phyloP scores from a whole-genome alignment of 192 early-diverging fungal species.

The Piromyces finnis region DNA sequence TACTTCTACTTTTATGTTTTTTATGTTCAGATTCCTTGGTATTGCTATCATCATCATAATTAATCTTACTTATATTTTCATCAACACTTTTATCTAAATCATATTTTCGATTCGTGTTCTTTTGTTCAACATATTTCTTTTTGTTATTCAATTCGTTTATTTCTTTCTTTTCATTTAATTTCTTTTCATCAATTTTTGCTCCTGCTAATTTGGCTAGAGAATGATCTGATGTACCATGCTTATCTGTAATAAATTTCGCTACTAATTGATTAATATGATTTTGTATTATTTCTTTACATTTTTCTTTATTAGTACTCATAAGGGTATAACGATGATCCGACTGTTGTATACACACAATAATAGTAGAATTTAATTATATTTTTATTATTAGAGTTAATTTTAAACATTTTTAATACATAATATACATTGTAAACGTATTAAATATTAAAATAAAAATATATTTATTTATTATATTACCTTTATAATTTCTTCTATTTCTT shows the following conservation, averaged over 20 bases:
- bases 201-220: not conserved
- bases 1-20: not conserved
- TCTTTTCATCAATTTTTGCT: not conserved
- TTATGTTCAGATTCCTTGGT: not conserved
- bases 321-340: not conserved
- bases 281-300: not conserved
- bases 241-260: not conserved
- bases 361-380: no score
- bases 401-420: no score
- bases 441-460: no score
- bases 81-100: not conserved
- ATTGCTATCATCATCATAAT: not conserved
- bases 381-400: no score
- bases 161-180: not conserved
- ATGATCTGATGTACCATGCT: not conserved
- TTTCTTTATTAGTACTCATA: not conserved
- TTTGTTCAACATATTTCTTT: not conserved
- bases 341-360: no score
- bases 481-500: not conserved
- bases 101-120: not conserved
- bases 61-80: not conserved
- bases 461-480: no score
- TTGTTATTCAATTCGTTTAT: not conserved
- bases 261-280: not conserved
- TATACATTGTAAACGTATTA: no score